Evolutionary conservation across 805 yeast genomes (phyloP).

Genomic region (Ogataea kodamae): DNA sequence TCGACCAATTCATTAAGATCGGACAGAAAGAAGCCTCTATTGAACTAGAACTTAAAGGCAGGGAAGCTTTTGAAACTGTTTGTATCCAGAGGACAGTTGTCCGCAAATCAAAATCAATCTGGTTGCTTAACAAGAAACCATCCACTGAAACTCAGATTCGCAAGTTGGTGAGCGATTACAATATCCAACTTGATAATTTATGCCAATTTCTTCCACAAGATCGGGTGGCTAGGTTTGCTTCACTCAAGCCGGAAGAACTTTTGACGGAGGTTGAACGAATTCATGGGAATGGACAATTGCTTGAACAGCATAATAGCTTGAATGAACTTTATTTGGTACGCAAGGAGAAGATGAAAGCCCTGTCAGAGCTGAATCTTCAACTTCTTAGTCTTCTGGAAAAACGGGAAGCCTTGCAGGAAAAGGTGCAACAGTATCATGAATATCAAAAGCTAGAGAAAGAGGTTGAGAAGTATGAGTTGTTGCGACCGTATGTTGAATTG

Average conservation of each 20-base stretch:
- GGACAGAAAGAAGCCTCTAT: slow-evolving; percentile 49
- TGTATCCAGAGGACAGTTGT: slow-evolving; percentile 43
- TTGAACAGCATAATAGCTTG: slow-evolving; percentile 54
- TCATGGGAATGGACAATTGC: slow-evolving; percentile 57
- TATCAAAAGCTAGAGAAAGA: slow-evolving; percentile 43
- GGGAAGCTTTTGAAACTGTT: slow-evolving; percentile 33
- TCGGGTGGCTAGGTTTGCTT: slow-evolving; percentile 88
- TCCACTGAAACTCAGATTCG: slow-evolving; percentile 46
- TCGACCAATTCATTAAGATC: slow-evolving; percentile 67
- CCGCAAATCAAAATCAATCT: slow-evolving; percentile 45
- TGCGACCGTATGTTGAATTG: slow-evolving; percentile 34
- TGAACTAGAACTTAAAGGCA: slow-evolving; percentile 48
- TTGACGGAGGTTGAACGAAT: slow-evolving; percentile 79
- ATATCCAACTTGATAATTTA: slow-evolving; percentile 84
- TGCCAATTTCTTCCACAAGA: slow-evolving; percentile 97
- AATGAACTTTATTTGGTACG: slow-evolving; percentile 45
- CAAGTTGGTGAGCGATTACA: slow-evolving; percentile 43
- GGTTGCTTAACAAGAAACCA: slow-evolving; percentile 44
- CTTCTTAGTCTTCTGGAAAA: slow-evolving; percentile 36
- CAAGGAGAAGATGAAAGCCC: slow-evolving; percentile 28
- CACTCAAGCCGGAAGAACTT: slow-evolving; percentile 69
- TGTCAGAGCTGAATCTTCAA: slow-evolving; percentile 30
- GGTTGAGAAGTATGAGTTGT: slow-evolving; percentile 36
- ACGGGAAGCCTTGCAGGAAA: slow-evolving; percentile 38
- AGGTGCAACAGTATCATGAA: slow-evolving; percentile 44